Evolutionary conservation across 106 monocot species (phyloP).

Genomic region (Apostasia ramifera): DNA sequence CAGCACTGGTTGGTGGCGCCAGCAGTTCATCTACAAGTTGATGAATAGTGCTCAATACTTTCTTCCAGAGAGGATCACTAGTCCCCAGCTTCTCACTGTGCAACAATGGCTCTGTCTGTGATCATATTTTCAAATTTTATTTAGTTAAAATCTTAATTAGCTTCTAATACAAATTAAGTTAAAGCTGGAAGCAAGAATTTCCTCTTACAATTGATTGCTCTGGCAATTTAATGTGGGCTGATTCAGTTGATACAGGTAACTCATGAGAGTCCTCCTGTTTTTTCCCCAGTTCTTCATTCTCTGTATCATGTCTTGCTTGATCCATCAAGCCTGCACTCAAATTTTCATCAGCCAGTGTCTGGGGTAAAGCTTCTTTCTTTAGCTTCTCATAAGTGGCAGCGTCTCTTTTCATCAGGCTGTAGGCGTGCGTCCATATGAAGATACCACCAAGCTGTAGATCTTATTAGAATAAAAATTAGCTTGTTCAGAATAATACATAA

Average conservation of each 20-base stretch:
- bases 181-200: not conserved
- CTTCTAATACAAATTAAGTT: too few relatives aligned
- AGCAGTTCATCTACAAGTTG: constrained; percentile 29
- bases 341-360: not conserved
- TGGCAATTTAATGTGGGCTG: not conserved
- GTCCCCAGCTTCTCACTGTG: constrained; percentile 3
- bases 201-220: not conserved
- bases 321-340: not conserved
- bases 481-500: too few relatives aligned
- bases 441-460: constrained; percentile 62
- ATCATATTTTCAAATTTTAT: not conserved
- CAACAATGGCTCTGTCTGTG: constrained; percentile 11
- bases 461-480: too few relatives aligned
- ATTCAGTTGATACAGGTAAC: constrained; percentile 1
- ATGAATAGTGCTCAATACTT: constrained; percentile 10
- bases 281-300: not conserved
- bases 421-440: constrained; percentile 72
- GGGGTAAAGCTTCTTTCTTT: not conserved
- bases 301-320: not conserved
- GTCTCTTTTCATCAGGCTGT: constrained; percentile 42
- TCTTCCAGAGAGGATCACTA: constrained; percentile 6
- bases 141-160: not conserved
- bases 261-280: not conserved
- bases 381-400: not conserved
- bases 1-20: constrained; percentile 43